Evolutionary conservation across 2,329 filamentous ascomycete species (phyloP).

Genomic region (Zymoseptoria ardabiliae): DNA sequence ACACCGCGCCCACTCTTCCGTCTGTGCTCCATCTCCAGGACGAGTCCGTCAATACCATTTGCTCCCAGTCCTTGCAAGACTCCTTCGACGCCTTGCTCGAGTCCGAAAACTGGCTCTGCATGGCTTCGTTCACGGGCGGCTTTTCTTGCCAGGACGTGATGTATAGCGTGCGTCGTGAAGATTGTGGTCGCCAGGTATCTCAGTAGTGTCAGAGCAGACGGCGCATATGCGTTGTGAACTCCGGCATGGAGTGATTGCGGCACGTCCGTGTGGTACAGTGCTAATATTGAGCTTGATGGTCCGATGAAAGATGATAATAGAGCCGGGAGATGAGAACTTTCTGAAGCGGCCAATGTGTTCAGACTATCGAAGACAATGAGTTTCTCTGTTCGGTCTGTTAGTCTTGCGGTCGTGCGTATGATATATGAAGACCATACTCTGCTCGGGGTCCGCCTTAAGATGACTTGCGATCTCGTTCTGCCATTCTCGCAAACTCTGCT

Average conservation of each 20-base stretch:
- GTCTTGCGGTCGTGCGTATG: background rate
- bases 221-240: conserved; percentile 48
- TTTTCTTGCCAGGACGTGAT: conserved; percentile 66
- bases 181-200: conserved; percentile 85
- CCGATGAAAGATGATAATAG: conserved; percentile 61
- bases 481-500: conserved; percentile 22
- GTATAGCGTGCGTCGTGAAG: conserved; percentile 63
- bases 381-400: conserved; percentile 44
- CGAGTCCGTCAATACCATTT: conserved; percentile 51
- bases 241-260: conserved; percentile 40
- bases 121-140: conserved; percentile 69
- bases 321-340: conserved; percentile 56
- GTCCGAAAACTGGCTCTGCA: conserved; percentile 68
- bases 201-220: conserved; percentile 63
- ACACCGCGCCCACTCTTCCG: conserved; percentile 74
- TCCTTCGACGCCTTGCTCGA: conserved; percentile 71
- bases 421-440: conserved; percentile 9
- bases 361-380: conserved; percentile 77
- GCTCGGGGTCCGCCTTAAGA: conserved; percentile 15
- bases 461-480: conserved; percentile 24
- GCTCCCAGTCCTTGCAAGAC: conserved; percentile 60
- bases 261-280: conserved; percentile 76
- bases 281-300: conserved; percentile 64
- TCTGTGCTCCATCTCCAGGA: conserved; percentile 79
- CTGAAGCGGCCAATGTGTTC: conserved; percentile 54